Percentiles rank a stretch among this genome's conserved stretches.
Evolutionary conservation across 108 stramenopile species (phyloP).

Genomic region (Pseudonitzschia multiseries): DNA sequence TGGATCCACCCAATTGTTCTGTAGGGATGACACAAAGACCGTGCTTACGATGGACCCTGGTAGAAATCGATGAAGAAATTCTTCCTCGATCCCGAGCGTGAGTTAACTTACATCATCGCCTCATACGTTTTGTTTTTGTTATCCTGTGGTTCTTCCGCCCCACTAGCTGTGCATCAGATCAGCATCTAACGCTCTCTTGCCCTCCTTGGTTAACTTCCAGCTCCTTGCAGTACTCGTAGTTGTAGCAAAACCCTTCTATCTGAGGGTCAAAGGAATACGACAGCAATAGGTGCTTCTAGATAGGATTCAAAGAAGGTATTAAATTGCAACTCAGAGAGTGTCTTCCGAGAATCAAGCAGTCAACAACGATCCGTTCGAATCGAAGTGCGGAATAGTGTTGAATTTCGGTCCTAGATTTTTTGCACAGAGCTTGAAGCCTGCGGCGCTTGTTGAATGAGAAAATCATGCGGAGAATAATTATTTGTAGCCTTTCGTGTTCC

Average conservation of each 20-base stretch:
- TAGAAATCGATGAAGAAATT: background rate
- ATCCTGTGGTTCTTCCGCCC: background rate
- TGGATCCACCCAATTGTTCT: conserved; percentile 4
- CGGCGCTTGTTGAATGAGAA: background rate
- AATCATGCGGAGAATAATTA: conserved; percentile 11
- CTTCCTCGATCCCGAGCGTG: conserved; percentile 11
- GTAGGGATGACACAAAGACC: background rate
- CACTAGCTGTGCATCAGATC: background rate
- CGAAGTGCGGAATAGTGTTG: background rate
- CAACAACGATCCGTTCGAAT: background rate
- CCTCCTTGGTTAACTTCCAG: background rate
- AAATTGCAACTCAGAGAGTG: background rate
- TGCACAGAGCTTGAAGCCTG: background rate
- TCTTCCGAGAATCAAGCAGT: background rate
- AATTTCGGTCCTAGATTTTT: background rate
- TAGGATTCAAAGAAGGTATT: background rate
- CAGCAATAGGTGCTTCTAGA: background rate
- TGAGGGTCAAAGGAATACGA: background rate
- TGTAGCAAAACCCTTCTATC: background rate
- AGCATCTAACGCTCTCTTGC: background rate
- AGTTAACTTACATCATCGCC: conserved; percentile 8
- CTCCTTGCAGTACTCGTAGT: background rate
- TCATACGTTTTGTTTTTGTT: conserved; percentile 3
- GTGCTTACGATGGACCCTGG: background rate
- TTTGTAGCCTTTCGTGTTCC: conserved; percentile 1